These are phyloP conservation scores for Martiniozyma abietophila DNA, from an alignment of 805 yeast species.

Conservation along the genomic window DNA sequence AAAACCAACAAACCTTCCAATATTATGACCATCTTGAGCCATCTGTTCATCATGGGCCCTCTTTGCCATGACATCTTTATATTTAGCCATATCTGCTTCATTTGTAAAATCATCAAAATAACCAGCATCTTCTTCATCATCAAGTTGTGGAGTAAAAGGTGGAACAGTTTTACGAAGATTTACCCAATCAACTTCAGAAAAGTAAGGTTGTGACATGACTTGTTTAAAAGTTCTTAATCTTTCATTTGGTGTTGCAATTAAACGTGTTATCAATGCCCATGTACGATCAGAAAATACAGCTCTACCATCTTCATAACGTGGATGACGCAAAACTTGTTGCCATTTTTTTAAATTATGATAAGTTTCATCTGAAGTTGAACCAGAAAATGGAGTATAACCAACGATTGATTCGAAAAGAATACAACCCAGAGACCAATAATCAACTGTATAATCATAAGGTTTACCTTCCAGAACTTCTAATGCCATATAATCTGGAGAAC, in stretches of 20 bases:
- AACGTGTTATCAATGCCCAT: conserved; percentile 75
- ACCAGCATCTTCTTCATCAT: conserved; percentile 96
- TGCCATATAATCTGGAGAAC: conserved; percentile 99
- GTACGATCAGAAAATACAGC: conserved; percentile 93
- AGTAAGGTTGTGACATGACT: conserved; percentile 70
- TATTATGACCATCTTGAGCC: conserved; percentile 53
- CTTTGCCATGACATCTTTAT: conserved; percentile 93
- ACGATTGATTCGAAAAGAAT: conserved; percentile 93
- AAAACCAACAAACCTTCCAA: conserved; percentile 82
- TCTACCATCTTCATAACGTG: conserved; percentile 84
- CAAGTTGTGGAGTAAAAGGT: conserved; percentile 95
- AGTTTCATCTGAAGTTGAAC: conserved; percentile 88
- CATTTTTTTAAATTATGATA: conserved; percentile 88
- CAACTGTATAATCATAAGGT: conserved; percentile 90
- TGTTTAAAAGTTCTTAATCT: conserved; percentile 76
- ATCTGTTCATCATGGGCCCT: conserved; percentile 75
- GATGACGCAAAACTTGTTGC: conserved; percentile 82
- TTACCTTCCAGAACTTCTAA: conserved; percentile 92
- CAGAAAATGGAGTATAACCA: conserved; percentile 96
- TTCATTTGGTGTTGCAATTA: conserved; percentile 70
- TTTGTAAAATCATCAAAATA: conserved; percentile 96
- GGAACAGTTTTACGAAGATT: conserved; percentile 63
- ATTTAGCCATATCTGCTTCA: conserved; percentile 95
- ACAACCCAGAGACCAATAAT: conserved; percentile 98
- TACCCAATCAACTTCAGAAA: conserved; percentile 75